Evolutionary conservation across 169 alveolate genomes (phyloP).

Genomic region (Eimeria acervulina): DNA sequence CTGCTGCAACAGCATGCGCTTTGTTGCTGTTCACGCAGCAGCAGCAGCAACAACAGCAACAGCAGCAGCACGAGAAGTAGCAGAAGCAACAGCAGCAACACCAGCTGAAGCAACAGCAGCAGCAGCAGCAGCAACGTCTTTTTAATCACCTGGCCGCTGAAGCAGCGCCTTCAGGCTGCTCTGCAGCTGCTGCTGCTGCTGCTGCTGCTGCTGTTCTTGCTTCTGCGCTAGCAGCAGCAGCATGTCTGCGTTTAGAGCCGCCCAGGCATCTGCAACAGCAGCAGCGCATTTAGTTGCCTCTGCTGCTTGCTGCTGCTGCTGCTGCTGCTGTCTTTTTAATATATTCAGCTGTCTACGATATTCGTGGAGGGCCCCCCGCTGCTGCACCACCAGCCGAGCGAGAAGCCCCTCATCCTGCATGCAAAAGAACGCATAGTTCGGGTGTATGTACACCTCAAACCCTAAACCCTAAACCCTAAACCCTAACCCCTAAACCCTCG

Average conservation of each 20-base stretch:
- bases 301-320: conserved; percentile 7
- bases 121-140: background rate
- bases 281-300: background rate
- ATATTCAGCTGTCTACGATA: background rate
- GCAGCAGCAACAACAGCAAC: background rate
- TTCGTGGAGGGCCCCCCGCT: conserved; percentile 27
- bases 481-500: conserved; percentile 2
- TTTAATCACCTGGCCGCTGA: background rate
- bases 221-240: background rate
- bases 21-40: background rate
- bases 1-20: background rate
- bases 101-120: conserved; percentile 7
- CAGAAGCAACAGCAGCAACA: conserved; percentile 17
- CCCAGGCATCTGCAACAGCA: conserved; percentile 16
- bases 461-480: conserved; percentile 52
- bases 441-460: background rate
- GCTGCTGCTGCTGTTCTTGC: conserved; percentile 26
- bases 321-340: background rate
- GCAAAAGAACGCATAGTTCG: background rate
- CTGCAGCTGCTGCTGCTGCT: background rate
- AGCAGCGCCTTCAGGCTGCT: conserved; percentile 2
- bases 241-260: background rate
- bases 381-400: conserved; percentile 27
- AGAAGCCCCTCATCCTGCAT: background rate
- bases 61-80: conserved; percentile 8